Evolutionary conservation across 768 basidiomycete genomes (phyloP), one percentile per base, ranked within the genome.

Genomic region (Russula abietina): DNA sequence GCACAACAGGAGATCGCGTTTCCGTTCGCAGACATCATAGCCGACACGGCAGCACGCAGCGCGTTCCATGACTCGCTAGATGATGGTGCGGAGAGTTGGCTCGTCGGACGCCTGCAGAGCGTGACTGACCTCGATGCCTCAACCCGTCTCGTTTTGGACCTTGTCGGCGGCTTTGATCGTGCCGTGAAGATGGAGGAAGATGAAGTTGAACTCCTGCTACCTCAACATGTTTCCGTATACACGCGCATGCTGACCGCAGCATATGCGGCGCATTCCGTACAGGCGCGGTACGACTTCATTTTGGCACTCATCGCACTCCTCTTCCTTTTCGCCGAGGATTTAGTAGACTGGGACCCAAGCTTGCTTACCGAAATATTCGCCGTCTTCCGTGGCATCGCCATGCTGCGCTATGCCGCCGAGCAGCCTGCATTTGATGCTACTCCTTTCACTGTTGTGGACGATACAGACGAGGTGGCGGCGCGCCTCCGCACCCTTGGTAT

Each of bases 1-100:
- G 73, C 88, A 58, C 87, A 84, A 59, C 89, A 92, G 71, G 89
- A 92, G 69, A 82, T 84, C 36, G 87, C 86, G 0, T 91, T 89
- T 73, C 83, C 88, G 2, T 86, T 88, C 64, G 80, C 82, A 9
- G 91, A 93, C 64, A 85, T 93, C 53, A 73, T 91, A 19, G 79
- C 81, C 59, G 88, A 90, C 69, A 82, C 87, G 70, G 82, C 82
- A 1, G 76, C 75, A 39, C 79, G 80, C 41, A 70, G 79, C 57
- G 75, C 79, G 48, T 80, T 89, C 68, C 76, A 75, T 66, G 81
- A 84, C 59, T 75, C 73, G 28, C 71, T 91, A 30, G 85, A 87
- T 57, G 84, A 85, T 54, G 82, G 81, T 2, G 76, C 81, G 7
- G 77, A 78, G 52, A 81, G 77, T 58, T 89, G 86, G 86, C 79